phyloP scores from a whole-genome alignment of 129 eudicot genomes.

The Ambrosia artemisiifolia region DNA sequence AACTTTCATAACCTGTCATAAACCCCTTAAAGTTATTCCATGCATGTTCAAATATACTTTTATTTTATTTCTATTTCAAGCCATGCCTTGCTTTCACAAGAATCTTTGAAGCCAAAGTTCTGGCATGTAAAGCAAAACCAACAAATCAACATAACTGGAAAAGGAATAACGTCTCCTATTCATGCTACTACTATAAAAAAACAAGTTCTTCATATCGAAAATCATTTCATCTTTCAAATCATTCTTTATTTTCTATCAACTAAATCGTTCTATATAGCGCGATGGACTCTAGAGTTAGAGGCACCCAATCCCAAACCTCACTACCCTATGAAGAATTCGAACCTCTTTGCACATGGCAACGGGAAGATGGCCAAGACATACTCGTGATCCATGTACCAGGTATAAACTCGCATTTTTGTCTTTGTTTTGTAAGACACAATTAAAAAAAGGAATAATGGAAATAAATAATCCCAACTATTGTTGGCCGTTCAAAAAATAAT shows the following conservation, averaged over 20 bases:
- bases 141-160: slow-evolving; percentile 23
- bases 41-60: slow-evolving; percentile 30
- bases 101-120: slow-evolving; percentile 13
- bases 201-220: slow-evolving; percentile 11
- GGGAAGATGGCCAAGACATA: slow-evolving; percentile 44
- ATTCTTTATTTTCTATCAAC: not conserved
- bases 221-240: not conserved
- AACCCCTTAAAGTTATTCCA: not conserved
- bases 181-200: slow-evolving; percentile 27
- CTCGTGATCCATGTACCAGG: slow-evolving; percentile 68
- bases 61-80: slow-evolving; percentile 22
- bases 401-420: slow-evolving; percentile 6
- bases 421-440: not conserved
- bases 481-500: no score
- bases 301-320: slow-evolving; percentile 21
- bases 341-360: slow-evolving; percentile 67
- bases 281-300: slow-evolving; percentile 31
- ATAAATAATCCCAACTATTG: no score
- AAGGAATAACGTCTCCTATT: slow-evolving; percentile 21
- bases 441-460: not conserved
- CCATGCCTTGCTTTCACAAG: slow-evolving; percentile 39
- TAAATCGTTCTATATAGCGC: not conserved
- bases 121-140: slow-evolving; percentile 22
- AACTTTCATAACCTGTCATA: not conserved
- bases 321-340: slow-evolving; percentile 55